phyloP scores from a whole-genome alignment of 2,329 filamentous ascomycete species.

The Ambrosiella cleistominuta region DNA sequence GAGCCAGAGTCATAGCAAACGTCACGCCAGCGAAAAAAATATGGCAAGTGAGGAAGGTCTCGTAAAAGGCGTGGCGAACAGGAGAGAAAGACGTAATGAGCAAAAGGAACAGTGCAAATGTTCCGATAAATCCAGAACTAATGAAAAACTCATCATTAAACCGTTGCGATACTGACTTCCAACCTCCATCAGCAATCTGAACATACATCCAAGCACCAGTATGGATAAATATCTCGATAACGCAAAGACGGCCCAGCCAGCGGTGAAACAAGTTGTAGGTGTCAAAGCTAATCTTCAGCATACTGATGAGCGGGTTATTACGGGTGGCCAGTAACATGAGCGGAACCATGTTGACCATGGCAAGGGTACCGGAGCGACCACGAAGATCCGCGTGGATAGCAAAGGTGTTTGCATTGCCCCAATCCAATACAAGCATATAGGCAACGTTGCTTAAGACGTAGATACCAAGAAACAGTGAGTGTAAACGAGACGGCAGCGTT shows the following conservation, averaged over 20 bases:
- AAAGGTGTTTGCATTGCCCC: slow-evolving; percentile 37
- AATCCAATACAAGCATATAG: slow-evolving; percentile 47
- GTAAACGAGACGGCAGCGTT: slow-evolving; percentile 49
- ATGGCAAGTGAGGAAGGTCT: slow-evolving; percentile 82
- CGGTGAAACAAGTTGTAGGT: slow-evolving; percentile 69
- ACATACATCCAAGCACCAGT: slow-evolving; percentile 57
- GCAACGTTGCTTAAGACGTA: slow-evolving; percentile 43
- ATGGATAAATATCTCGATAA: slow-evolving; percentile 51
- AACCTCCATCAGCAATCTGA: slow-evolving; percentile 46
- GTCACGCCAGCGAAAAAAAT: slow-evolving; percentile 53
- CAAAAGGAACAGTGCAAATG: slow-evolving; percentile 45
- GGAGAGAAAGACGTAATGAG: slow-evolving; percentile 57
- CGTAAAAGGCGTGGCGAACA: slow-evolving; percentile 86
- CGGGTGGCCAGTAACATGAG: slow-evolving; percentile 57
- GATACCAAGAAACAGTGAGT: slow-evolving; percentile 36
- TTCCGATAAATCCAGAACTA: slow-evolving; percentile 43
- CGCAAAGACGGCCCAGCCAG: slow-evolving; percentile 62
- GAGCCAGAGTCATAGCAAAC: slow-evolving; percentile 60
- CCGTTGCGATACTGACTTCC: slow-evolving; percentile 35
- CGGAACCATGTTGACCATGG: slow-evolving; percentile 62
- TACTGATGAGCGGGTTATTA: slow-evolving; percentile 60
- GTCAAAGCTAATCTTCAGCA: slow-evolving; percentile 61
- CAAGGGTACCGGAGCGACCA: slow-evolving; percentile 52
- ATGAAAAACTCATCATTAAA: slow-evolving; percentile 46
- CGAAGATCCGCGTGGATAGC: slow-evolving; percentile 44